Base-by-base conservation (phyloP, 1,139 yeast species). In the Zygosaccharomyces sapae region DNA sequence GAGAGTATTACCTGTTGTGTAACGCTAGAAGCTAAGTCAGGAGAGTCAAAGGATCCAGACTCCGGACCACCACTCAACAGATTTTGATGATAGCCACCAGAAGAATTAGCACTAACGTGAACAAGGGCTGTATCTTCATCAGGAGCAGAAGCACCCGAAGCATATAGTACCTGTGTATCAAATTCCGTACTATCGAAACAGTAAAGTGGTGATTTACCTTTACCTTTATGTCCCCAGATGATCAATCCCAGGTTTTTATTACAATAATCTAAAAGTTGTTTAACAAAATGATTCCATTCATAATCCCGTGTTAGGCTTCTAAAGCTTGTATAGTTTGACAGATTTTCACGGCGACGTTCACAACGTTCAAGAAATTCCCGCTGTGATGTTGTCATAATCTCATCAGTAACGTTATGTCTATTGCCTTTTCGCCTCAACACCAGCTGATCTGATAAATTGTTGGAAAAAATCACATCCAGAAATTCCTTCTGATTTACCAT, bases 211-310 rank as follows among this genome's bases (percentile, higher is more conserved):
- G 58, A 51, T 42, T 55, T 57, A 3, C 64, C 52, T 48, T 76
- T 73, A 18, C 79, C 78, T 58, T 73, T 76, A 56, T 76, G 79
- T 13, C 90, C 92, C 85, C 86, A 83, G 8, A 84, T 74, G 38
- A 83, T 70, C 49, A 80, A 74, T 4, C 86, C 85, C 71, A 83
- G 80, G 62, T 86, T 85, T 58, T 83, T 86, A 40, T 83, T 75
- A 19, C 87, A 82, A 60, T 86, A 89, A 43, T 85, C 95, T 52
- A 86, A 76, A 40, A 92, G 66, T 55, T 86, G 94, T 56, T 80
- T 82, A 53, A 81, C 70, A 59, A 86, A 86, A 41, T 78, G 75
- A 49, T 81, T 73, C 94, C 95, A 86, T 51, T 80, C 85, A 65
- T 85, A 86, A 52, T 76, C 79, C 50, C 77, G 78, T 51, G 79